Evolutionary conservation across 108 stramenopile species (phyloP).

Genomic region (Nannochloropsis oceanica): DNA sequence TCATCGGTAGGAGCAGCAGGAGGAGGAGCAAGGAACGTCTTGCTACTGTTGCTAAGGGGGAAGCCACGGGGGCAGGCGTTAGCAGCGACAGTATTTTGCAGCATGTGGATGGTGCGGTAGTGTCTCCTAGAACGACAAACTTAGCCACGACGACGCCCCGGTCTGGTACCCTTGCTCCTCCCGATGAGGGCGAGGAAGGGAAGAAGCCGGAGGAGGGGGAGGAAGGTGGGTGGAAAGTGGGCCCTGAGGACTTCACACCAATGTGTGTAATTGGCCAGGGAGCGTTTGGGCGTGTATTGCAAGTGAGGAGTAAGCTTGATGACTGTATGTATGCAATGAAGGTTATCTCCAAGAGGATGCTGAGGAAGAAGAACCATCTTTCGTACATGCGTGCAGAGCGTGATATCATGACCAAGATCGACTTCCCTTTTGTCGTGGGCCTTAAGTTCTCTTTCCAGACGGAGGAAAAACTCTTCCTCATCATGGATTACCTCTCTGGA

Average conservation of each 20-base stretch:
- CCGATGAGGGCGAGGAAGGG: too few relatives aligned
- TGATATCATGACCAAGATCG: constrained; percentile 72
- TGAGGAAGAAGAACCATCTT: constrained; percentile 52
- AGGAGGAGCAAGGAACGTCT: too few relatives aligned
- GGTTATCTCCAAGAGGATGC: constrained; percentile 75
- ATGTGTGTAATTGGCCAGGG: constrained; percentile 76
- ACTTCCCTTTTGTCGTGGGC: constrained; percentile 84
- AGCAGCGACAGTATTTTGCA: too few relatives aligned
- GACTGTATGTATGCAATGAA: constrained; percentile 83
- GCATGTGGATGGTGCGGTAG: too few relatives aligned
- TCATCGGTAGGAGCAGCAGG: too few relatives aligned
- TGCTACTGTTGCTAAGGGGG: too few relatives aligned
- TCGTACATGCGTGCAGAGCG: constrained; percentile 57
- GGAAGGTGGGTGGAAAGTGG: constrained; percentile 7
- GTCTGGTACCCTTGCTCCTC: too few relatives aligned
- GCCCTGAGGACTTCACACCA: constrained; percentile 36
- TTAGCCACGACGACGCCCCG: too few relatives aligned
- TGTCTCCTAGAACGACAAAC: too few relatives aligned
- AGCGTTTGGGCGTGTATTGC: constrained; percentile 94
- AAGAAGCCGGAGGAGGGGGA: not conserved
- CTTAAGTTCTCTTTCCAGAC: constrained; percentile 96
- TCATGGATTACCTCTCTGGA: constrained; percentile 89
- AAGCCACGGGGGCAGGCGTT: too few relatives aligned
- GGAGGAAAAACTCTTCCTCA: constrained; percentile 69
- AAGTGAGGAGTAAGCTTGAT: constrained; percentile 52